Evolutionary conservation across 1,284 basidiomycete species (phyloP).

Genomic region (Pholiota adiposa): DNA sequence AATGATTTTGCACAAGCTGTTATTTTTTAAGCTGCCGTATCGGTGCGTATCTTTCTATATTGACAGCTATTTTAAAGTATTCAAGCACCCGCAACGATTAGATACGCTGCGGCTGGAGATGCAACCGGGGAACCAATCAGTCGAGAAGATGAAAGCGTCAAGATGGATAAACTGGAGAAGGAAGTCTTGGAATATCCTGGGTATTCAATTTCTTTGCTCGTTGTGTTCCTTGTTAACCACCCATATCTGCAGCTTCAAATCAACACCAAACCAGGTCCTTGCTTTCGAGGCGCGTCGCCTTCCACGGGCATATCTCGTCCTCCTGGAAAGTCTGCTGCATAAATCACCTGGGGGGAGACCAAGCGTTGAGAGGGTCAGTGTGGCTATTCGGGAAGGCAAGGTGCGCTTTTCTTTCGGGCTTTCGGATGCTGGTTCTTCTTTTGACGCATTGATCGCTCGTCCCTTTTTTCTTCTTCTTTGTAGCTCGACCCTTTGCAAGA

Average conservation of each 20-base stretch:
- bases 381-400: conserved; percentile 67
- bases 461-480: background rate
- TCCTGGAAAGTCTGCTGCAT: conserved; percentile 76
- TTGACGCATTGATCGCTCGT: background rate
- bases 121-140: conserved; percentile 41
- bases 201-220: conserved; percentile 34
- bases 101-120: conserved; percentile 58
- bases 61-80: background rate
- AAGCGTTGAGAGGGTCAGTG: conserved; percentile 70
- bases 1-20: conserved; percentile 90
- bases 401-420: conserved; percentile 41
- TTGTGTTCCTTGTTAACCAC: conserved; percentile 15
- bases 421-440: background rate
- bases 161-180: conserved; percentile 66
- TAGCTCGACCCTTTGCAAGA: conserved; percentile 41
- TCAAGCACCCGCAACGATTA: conserved; percentile 17
- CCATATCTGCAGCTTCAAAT: conserved; percentile 57
- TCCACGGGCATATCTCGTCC: conserved; percentile 67
- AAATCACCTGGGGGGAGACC: conserved; percentile 65
- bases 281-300: conserved; percentile 71
- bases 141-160: conserved; percentile 53
- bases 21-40: conserved; percentile 88
- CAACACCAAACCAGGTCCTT: conserved; percentile 49
- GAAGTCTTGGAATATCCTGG: conserved; percentile 82
- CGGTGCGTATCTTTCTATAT: conserved; percentile 22